Conservation (phyloP, 495 filamentous ascomycete species). For the Neurospora sp. region DNA sequence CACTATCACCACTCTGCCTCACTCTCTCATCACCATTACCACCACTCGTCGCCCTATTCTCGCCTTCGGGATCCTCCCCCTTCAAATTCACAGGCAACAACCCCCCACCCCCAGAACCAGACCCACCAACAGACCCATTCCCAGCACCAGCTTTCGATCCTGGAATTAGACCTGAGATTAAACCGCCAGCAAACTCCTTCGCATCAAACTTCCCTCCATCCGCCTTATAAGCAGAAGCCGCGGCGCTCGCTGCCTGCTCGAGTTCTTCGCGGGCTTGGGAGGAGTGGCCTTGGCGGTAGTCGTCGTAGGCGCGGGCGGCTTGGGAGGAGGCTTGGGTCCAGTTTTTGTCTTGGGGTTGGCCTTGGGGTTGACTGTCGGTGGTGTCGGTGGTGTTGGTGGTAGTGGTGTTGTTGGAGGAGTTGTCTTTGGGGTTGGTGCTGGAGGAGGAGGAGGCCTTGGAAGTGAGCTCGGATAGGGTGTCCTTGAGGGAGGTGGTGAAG, state of each 20-base stretch:
- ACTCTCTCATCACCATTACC: background rate
- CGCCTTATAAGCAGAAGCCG: background rate
- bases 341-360: too few relatives aligned
- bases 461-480: background rate
- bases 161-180: background rate
- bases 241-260: fast-evolving
- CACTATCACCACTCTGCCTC: background rate
- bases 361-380: too few relatives aligned
- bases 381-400: too few relatives aligned
- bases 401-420: too few relatives aligned
- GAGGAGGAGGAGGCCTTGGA: background rate
- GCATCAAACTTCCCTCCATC: background rate
- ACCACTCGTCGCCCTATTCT: too few relatives aligned
- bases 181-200: background rate
- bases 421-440: too few relatives aligned
- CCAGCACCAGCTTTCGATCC: too few relatives aligned
- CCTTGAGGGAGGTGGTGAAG: background rate
- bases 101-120: background rate
- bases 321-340: background rate
- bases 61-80: background rate
- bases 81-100: background rate
- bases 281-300: background rate
- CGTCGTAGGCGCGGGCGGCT: background rate
- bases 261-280: background rate
- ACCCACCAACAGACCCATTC: too few relatives aligned